Percentiles rank a stretch among this genome's conserved stretches.
Evolutionary conservation across 2,329 filamentous ascomycete genomes (phyloP).

Genomic region (Domatiomyces globalis): DNA sequence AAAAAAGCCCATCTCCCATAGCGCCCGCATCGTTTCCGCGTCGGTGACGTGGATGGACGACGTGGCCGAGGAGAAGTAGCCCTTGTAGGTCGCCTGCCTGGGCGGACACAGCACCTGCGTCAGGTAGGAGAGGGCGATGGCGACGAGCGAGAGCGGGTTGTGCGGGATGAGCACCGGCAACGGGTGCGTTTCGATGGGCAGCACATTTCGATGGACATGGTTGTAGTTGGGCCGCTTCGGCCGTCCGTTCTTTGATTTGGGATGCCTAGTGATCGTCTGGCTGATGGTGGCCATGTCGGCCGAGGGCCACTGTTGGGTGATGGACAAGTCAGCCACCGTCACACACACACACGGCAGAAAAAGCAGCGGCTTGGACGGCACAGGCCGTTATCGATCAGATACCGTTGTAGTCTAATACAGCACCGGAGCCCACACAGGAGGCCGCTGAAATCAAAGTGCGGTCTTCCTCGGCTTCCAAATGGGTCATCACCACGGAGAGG

Average conservation of each 20-base stretch:
- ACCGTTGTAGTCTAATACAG: constrained; percentile 89
- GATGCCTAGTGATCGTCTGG: constrained; percentile 5
- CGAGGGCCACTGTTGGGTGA: neutral
- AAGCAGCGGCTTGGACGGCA: neutral
- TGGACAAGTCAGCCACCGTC: neutral
- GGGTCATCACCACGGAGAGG: constrained; percentile 30
- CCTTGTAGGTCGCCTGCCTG: constrained; percentile 50
- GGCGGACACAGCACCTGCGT: constrained; percentile 54
- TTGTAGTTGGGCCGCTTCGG: constrained; percentile 43
- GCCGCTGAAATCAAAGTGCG: constrained; percentile 40
- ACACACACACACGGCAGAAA: neutral
- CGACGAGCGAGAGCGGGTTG: constrained; percentile 78
- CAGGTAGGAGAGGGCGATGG: constrained; percentile 64
- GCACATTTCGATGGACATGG: constrained; percentile 67
- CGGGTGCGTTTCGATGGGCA: constrained; percentile 68
- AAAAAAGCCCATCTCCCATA: constrained; percentile 97
- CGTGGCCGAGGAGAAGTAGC: constrained; percentile 67
- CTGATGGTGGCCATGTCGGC: neutral
- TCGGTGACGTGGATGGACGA: constrained; percentile 75
- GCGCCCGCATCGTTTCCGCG: constrained; percentile 54
- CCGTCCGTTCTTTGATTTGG: constrained; percentile 12
- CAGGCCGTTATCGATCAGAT: constrained; percentile 48
- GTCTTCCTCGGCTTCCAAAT: constrained; percentile 31
- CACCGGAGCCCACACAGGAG: constrained; percentile 35
- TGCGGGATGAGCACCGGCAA: constrained; percentile 79